Conservation (phyloP, 495 filamentous ascomycete species). For the Xylaria cubensis region DNA sequence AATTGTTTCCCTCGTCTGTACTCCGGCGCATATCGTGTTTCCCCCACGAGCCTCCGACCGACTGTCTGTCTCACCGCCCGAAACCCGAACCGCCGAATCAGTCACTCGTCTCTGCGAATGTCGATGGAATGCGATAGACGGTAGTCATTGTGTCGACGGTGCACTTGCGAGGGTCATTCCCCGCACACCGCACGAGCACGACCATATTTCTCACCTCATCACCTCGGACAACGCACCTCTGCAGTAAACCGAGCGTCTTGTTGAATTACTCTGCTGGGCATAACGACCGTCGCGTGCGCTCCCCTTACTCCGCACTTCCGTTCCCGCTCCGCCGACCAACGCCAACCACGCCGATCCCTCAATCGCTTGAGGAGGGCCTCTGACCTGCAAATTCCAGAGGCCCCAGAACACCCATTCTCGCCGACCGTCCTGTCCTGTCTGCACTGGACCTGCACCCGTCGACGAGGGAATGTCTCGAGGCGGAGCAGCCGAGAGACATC, state of each 20-base stretch:
- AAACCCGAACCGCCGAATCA: conserved; percentile 18
- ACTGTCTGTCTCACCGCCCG: conserved; percentile 10
- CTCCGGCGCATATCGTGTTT: conserved; percentile 19
- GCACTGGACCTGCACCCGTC: conserved; percentile 23
- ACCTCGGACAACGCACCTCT: conserved; percentile 21
- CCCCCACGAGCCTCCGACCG: conserved; percentile 6
- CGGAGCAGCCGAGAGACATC: conserved; percentile 43
- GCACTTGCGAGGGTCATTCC: conserved; percentile 60
- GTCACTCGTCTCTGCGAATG: conserved; percentile 31
- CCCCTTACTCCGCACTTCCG: conserved; percentile 22
- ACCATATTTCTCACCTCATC: conserved; percentile 31
- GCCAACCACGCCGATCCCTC: conserved; percentile 23
- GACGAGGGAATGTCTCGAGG: conserved; percentile 55
- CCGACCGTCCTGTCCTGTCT: conserved; percentile 31
- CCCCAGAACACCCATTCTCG: conserved; percentile 24
- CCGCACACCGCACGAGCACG: conserved; percentile 54
- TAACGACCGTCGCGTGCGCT: background rate
- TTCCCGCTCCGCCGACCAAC: conserved; percentile 28
- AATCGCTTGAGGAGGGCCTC: conserved; percentile 37
- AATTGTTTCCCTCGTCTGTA: background rate
- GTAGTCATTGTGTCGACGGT: conserved; percentile 54
- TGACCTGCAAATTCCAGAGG: conserved; percentile 33
- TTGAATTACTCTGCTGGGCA: conserved; percentile 12
- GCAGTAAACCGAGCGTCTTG: conserved; percentile 20
- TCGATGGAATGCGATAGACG: conserved; percentile 57